A percentile compares a stretch with the other conserved stretches of the same genome.
Conservation (phyloP, 495 filamentous ascomycete genomes). For the Immersiella caudata region DNA sequence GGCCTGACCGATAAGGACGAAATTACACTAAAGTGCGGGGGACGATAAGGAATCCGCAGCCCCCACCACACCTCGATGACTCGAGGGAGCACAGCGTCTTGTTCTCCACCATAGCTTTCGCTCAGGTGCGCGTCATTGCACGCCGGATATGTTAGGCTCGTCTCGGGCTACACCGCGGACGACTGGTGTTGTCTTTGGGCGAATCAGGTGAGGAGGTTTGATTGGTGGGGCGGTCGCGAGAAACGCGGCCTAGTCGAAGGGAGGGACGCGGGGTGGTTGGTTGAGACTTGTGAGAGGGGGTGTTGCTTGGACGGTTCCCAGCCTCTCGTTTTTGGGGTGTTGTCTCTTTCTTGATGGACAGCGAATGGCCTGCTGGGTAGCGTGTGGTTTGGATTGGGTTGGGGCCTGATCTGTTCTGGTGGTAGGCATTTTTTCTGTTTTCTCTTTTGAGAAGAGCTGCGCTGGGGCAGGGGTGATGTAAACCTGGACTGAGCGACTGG, state of each 20-base stretch:
- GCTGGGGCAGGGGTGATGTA: not conserved
- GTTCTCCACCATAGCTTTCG: not conserved
- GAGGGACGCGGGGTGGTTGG: constrained; percentile 28
- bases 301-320: constrained; percentile 39
- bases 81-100: not conserved
- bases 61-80: not conserved
- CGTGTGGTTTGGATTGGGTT: not conserved
- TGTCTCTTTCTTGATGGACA: not conserved
- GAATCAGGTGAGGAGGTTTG: constrained; percentile 10
- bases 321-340: constrained; percentile 45
- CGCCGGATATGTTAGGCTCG: not conserved
- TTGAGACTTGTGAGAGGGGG: not conserved
- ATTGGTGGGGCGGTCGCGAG: constrained; percentile 16
- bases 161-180: not conserved
- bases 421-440: not conserved
- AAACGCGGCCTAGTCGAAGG: not conserved
- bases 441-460: not conserved
- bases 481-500: constrained; percentile 1
- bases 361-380: not conserved
- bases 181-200: not conserved
- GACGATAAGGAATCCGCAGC: not conserved
- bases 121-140: not conserved
- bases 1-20: not conserved
- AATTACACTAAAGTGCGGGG: not conserved
- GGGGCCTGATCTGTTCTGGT: not conserved